Evolutionary conservation across 176 grass and related monocot genomes (phyloP), one percentile per base, ranked within the genome.

Genomic region (Phyllostachys edulis): DNA sequence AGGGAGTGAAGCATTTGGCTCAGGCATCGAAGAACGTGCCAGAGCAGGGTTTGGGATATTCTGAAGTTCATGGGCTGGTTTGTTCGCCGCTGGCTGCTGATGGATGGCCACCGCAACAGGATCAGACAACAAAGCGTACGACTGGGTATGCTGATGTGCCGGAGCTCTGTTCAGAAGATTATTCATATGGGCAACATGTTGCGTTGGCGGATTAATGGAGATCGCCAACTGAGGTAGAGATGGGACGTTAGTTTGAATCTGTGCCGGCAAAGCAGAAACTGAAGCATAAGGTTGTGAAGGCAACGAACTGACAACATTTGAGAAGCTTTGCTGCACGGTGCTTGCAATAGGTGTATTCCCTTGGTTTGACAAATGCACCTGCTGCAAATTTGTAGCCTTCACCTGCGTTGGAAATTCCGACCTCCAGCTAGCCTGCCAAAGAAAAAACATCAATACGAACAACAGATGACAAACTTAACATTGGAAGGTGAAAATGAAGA

Each of bases 361-460:
- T 45, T 60, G 64, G 71, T 29, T 88, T 18, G 60, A 27, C 24
- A 88, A 64, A 50, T 80, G 63, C 9, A 73, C 11, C 47, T 72
- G 89, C 69, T 82, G 87, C 73, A 63, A 75, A 41, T 65, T 68
- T 70, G 77, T n/a, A 16, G 79, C 21, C 40, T 37, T 86, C 13
- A 0, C 42, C 50, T 75, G 78, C 1, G 79, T 37, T 16, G 84
- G 41, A 36, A 93, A 85, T 44, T 95, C 87, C 45, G 88, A 87
- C 71, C 81, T 89, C 96, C 96, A 96, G 47, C 14, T 46, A 61
- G 38, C 89, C 96, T 99, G 91, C 71, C 32, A 87, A 88, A 88
- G 51, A 79, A 69, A 17, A 55, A 14, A 55, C 74, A 85, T 80
- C 49, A 66, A 41, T 67, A 44, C 54, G 44, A 83, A 83, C 66